Conservation (phyloP, 371 early-diverging fungal genomes). For the Apophysomyces sp. region DNA sequence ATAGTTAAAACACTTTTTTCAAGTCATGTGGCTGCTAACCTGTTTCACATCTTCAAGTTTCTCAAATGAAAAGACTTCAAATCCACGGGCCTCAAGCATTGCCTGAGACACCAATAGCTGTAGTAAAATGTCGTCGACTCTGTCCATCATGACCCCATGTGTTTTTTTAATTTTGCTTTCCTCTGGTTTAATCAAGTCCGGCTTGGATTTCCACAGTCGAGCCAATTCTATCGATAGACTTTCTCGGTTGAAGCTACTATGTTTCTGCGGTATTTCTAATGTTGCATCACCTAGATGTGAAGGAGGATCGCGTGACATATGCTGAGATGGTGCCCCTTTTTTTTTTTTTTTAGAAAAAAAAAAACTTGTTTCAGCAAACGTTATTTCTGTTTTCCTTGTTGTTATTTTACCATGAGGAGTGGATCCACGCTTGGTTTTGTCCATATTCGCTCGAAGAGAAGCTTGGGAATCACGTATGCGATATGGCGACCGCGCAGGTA, state of each 20-base stretch:
- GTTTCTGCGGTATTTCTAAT: neutral
- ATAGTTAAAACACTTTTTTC: no score
- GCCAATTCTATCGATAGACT: conserved; percentile 32
- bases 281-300: neutral
- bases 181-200: neutral
- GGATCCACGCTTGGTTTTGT: neutral
- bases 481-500: conserved; percentile 41
- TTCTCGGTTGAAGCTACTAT: neutral
- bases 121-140: conserved; percentile 52
- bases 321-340: neutral
- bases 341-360: no score
- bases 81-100: conserved; percentile 59
- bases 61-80: conserved; percentile 53
- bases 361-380: neutral
- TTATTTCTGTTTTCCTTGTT: neutral
- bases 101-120: conserved; percentile 65
- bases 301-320: neutral
- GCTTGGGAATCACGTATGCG: conserved; percentile 35
- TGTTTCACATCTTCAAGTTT: conserved; percentile 54
- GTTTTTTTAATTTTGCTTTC: neutral
- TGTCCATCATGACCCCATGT: conserved; percentile 15
- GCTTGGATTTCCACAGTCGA: conserved; percentile 32
- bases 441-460: conserved; percentile 7
- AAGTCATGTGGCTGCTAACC: conserved; percentile 25
- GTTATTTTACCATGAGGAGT: neutral